Evolutionary conservation across 768 basidiomycete genomes (phyloP), one percentile per base, ranked within the genome.

Genomic region (Kwoniella heveanensis): DNA sequence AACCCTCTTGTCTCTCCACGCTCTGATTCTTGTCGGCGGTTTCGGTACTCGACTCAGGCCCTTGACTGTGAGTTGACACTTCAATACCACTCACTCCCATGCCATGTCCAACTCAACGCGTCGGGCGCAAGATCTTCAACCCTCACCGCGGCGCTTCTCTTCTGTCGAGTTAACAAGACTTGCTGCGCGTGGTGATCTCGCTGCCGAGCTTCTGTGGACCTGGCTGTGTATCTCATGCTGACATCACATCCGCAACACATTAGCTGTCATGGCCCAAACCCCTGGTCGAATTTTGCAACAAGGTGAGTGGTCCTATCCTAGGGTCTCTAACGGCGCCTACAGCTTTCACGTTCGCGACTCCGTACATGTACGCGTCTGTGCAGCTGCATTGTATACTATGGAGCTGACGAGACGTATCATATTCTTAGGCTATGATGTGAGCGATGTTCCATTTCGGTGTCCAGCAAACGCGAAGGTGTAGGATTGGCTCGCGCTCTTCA

Each of bases 31-130:
- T 67, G 82, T 83, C 62, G 82, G 82, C 51, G 82, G 82, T 70
- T 83, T 83, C 80, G 83, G 83, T 60, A 83, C 83, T n/a, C 80
- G 82, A 54, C 80, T 83, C 24, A 79, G 83, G 65, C 83, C 83
- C 51, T 65, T 83, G 61, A 82, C 81, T 8, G 78, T 82, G 74
- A 82, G 74, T 69, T n/a, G n/a, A n/a, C n/a, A n/a, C 10, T 12
- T 37, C 9, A 26, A 22, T n/a, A 17, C n/a, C n/a, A n/a, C n/a
- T n/a, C n/a, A n/a, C n/a, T n/a, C n/a, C n/a, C 39, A 44, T 44
- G 6, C 39, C 39, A 44, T 44, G 39, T 44, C 17, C 39, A 44
- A 44, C 4, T 44, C 39, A 44, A 44, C 32, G 32, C 32, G 32
- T 32, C n/a, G n/a, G n/a, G n/a, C n/a, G n/a, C n/a, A n/a, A n/a